Evolutionary conservation across 257 asterid genomes (phyloP).

Genomic region (Lycium ferocissimum): DNA sequence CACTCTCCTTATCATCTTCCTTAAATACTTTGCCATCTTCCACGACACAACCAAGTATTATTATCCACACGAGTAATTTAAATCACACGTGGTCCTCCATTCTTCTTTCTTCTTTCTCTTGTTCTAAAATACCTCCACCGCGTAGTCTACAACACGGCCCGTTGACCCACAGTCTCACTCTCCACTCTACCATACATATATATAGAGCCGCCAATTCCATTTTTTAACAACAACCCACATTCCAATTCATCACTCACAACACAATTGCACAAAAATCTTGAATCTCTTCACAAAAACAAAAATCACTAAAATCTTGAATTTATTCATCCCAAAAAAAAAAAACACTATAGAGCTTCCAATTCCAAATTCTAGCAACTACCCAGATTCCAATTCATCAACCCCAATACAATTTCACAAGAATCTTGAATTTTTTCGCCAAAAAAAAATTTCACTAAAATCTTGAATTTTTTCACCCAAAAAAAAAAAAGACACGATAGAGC

Average conservation of each 20-base stretch:
- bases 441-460: background rate
- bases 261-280: background rate
- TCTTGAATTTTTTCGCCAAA: background rate
- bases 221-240: background rate
- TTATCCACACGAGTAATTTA: constrained; percentile 23
- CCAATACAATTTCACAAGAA: background rate
- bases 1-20: too few relatives aligned
- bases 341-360: constrained; percentile 59
- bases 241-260: background rate
- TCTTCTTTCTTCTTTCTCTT: background rate
- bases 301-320: too few relatives aligned
- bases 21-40: background rate
- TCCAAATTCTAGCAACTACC: background rate
- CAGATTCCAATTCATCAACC: background rate
- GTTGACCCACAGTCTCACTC: constrained; percentile 40
- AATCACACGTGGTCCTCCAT: constrained; percentile 27
- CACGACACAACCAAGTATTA: background rate
- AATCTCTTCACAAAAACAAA: background rate
- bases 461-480: background rate
- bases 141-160: constrained; percentile 42
- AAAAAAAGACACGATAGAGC: too few relatives aligned
- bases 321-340: too few relatives aligned
- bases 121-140: background rate
- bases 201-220: constrained; percentile 64
- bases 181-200: constrained; percentile 34